phyloP scores from a whole-genome alignment of 805 yeast genomes.

The Grigorovia yakushimaensis region DNA sequence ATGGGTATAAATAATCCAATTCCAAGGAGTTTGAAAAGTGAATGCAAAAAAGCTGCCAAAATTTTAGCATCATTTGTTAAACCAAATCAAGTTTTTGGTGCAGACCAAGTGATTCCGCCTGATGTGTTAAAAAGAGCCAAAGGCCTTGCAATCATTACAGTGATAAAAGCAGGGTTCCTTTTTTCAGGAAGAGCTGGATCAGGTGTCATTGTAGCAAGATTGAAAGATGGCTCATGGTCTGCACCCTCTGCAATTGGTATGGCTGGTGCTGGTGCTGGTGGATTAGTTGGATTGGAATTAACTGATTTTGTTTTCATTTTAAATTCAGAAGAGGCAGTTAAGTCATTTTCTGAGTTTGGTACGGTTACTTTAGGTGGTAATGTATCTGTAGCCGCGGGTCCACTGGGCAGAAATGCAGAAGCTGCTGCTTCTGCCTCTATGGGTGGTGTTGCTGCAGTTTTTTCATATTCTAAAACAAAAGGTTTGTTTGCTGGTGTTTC shows the following conservation, averaged over 20 bases:
- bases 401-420: conserved; percentile 93
- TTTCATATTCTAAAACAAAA: conserved; percentile 89
- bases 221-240: conserved; percentile 95
- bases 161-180: conserved; percentile 91
- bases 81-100: conserved; percentile 88
- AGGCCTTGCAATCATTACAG: conserved; percentile 86
- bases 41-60: conserved; percentile 89
- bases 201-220: conserved; percentile 86
- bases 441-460: conserved; percentile 79
- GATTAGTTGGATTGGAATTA: conserved; percentile 91
- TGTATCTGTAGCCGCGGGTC: conserved; percentile 93
- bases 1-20: conserved; percentile 91
- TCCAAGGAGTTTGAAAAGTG: conserved; percentile 81
- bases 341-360: conserved; percentile 87
- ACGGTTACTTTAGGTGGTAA: conserved; percentile 93
- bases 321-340: conserved; percentile 80
- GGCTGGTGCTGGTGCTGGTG: conserved; percentile 99
- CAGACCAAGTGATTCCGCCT: conserved; percentile 85
- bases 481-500: conserved; percentile 97
- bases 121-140: conserved; percentile 78
- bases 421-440: conserved; percentile 93
- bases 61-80: conserved; percentile 81
- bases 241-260: conserved; percentile 93
- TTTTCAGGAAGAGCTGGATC: conserved; percentile 97
- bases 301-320: conserved; percentile 93